These are phyloP conservation scores for Cryptococcus amylolentus DNA, from an alignment of 1,284 basidiomycete genomes.

Conservation along the genomic window DNA sequence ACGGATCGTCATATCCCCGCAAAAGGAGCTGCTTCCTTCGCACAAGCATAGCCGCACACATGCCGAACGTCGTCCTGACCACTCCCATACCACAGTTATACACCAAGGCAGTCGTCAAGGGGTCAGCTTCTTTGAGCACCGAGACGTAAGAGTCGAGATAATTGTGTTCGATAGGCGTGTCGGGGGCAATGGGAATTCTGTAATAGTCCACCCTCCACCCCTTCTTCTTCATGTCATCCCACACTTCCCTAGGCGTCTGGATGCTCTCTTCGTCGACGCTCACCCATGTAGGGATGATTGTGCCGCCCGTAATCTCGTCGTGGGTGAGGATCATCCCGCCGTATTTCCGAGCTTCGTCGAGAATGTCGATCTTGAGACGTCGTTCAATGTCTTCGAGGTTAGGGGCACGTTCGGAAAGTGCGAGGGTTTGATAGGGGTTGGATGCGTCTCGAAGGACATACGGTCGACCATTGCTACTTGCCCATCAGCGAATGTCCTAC, in stretches of 20 bases:
- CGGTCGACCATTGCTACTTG: slow-evolving; percentile 75
- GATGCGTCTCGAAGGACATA: slow-evolving; percentile 94
- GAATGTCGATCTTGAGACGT: slow-evolving; percentile 85
- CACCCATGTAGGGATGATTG: slow-evolving; percentile 91
- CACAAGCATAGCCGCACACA: slow-evolving; percentile 88
- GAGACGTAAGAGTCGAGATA: slow-evolving; percentile 90
- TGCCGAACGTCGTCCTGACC: slow-evolving; percentile 83
- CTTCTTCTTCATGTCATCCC: slow-evolving; percentile 68
- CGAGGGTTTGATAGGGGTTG: slow-evolving; percentile 74
- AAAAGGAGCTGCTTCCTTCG: slow-evolving; percentile 81
- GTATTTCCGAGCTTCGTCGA: slow-evolving; percentile 80
- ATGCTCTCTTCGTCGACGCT: slow-evolving; percentile 81
- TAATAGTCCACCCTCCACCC: slow-evolving; percentile 90
- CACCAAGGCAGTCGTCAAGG: slow-evolving; percentile 75
- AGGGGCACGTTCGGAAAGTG: slow-evolving; percentile 84
- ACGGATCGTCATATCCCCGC: slow-evolving; percentile 73
- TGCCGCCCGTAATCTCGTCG: slow-evolving; percentile 68
- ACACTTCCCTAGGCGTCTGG: slow-evolving; percentile 82
- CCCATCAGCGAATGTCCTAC: neutral
- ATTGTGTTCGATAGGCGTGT: slow-evolving; percentile 86
- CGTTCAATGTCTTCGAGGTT: slow-evolving; percentile 94
- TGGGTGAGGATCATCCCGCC: slow-evolving; percentile 91
- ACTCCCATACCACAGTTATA: slow-evolving; percentile 98
- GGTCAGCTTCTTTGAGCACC: slow-evolving; percentile 77
- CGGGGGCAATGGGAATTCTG: slow-evolving; percentile 86